Evolutionary conservation across 2,329 filamentous ascomycete genomes (phyloP).

Genomic region (Xylaria sp.): DNA sequence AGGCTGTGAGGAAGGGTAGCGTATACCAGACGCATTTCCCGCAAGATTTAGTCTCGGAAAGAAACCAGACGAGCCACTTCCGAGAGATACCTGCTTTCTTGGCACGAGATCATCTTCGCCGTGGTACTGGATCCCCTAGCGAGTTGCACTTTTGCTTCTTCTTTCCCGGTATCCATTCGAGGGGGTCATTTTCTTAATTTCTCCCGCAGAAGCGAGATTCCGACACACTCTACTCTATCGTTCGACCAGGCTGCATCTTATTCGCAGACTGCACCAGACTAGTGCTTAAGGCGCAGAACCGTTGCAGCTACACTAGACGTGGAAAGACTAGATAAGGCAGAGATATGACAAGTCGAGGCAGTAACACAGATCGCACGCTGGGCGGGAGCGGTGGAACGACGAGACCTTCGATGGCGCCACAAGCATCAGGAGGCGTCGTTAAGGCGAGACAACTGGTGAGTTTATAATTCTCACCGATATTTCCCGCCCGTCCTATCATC

Average conservation of each 20-base stretch:
- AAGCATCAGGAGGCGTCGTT: conserved; percentile 55
- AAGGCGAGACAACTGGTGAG: conserved; percentile 62
- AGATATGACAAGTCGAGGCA: conserved; percentile 40
- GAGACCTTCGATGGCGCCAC: conserved; percentile 51
- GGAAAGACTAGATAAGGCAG: not conserved
- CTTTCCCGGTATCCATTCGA: not conserved
- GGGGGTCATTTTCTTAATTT: not conserved
- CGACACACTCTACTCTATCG: conserved; percentile 2
- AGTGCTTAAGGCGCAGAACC: not conserved
- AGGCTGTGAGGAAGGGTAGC: conserved; percentile 12
- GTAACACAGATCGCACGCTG: conserved; percentile 41
- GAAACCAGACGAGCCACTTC: conserved; percentile 1
- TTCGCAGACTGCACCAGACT: conserved; percentile 1
- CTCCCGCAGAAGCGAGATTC: conserved; percentile 19
- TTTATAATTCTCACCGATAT: conserved; percentile 11
- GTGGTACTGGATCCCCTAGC: not conserved
- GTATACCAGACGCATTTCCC: conserved; percentile 17
- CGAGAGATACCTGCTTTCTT: conserved; percentile 22
- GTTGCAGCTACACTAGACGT: not conserved
- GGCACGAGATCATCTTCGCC: conserved; percentile 20
- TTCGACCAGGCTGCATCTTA: not conserved
- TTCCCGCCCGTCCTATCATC: not conserved
- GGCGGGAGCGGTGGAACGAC: conserved; percentile 41
- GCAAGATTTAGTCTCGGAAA: conserved; percentile 4
- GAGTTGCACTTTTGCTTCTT: conserved; percentile 12